Evolutionary conservation across 2,329 filamentous ascomycete genomes (phyloP), one percentile per base, ranked within the genome.

Genomic region (Diaporthe sp.): DNA sequence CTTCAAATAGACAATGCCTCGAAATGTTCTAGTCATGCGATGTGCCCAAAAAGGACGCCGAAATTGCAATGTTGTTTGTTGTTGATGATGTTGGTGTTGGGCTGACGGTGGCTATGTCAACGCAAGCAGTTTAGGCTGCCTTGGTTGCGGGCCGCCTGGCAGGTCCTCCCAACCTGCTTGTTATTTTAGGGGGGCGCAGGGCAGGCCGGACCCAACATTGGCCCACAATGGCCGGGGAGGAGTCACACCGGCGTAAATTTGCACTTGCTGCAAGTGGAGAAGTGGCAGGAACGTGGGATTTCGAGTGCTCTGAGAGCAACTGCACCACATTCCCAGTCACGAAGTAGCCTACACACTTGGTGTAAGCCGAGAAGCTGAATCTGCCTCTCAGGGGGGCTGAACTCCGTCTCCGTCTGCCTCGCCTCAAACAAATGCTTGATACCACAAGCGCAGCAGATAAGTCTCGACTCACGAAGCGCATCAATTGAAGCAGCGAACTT

Each of bases 141-240:
- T 22, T 12, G 12, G 57, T 7, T 13, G 4, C 22, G 17, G 34
- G 31, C 31, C 22, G 57, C 57, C 34, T 37, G 57, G 19, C 57
- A 22, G 34, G 34, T 39, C 19, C 31, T 39, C 19, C 31, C 57
- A 10, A 13, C n/a, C 13, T 31, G n/a, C 19, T 62, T 25, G 25
- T 2, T 28, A 31, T 15, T 65, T 44, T 42, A 17, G 8, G n/a
- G 39, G 28, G 61, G 61, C 61, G 61, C 61, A 65, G 61, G 61
- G 42, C 25, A 31, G 44, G 60, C 61, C 10, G 25, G 25, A 8
- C 60, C 60, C 61, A 34, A 19, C 25, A 13, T 34, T 17, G 61
- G n/a, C 42, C 61, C 61, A 46, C 61, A 13, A 12, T 34, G 61
- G 39, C 17, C 61, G 61, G 61, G 9, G 10, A 49, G 61, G 61